phyloP scores from a whole-genome alignment of 2,329 filamentous ascomycete species.

The Fusarium protoensiforme region DNA sequence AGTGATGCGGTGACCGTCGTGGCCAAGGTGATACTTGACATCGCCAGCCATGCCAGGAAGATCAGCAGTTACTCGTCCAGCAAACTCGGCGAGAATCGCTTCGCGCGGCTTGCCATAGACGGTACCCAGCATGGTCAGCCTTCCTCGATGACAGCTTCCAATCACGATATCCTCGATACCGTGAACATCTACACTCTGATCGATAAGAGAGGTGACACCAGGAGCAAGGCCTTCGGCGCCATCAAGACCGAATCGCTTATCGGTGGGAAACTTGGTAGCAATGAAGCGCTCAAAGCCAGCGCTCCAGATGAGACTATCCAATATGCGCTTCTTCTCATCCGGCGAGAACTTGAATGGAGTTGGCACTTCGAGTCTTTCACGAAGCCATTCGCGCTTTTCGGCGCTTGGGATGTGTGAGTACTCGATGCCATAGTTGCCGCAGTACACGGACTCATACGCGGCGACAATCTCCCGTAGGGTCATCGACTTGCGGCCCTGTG shows the following conservation, averaged over 20 bases:
- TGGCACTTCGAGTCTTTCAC: constrained; percentile 91
- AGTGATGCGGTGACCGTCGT: constrained; percentile 98
- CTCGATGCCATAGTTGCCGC: constrained; percentile 94
- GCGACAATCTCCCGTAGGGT: constrained; percentile 91
- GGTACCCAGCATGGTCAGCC: constrained; percentile 96
- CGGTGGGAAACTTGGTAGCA: constrained; percentile 96
- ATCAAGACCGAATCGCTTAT: constrained; percentile 98
- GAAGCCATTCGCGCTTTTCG: constrained; percentile 96
- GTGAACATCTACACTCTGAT: constrained; percentile 91
- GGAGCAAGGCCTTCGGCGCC: constrained; percentile 96
- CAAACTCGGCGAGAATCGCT: constrained; percentile 98
- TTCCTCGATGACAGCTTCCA: constrained; percentile 98
- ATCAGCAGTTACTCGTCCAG: constrained; percentile 83
- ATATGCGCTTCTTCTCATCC: constrained; percentile 95
- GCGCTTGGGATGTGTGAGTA: constrained; percentile 98
- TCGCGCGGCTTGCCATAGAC: constrained; percentile 99
- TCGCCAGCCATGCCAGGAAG: constrained; percentile 92
- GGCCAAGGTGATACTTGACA: constrained; percentile 98
- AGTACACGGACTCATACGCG: constrained; percentile 93
- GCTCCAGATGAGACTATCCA: constrained; percentile 97
- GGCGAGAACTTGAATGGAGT: constrained; percentile 94
- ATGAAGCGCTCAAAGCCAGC: constrained; percentile 96
- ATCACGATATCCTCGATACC: constrained; percentile 99
- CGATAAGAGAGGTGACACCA: constrained; percentile 98
- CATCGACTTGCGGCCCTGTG: constrained; percentile 89